phyloP scores from a whole-genome alignment of 1,139 yeast species.

The Hansenula lynferdii region DNA sequence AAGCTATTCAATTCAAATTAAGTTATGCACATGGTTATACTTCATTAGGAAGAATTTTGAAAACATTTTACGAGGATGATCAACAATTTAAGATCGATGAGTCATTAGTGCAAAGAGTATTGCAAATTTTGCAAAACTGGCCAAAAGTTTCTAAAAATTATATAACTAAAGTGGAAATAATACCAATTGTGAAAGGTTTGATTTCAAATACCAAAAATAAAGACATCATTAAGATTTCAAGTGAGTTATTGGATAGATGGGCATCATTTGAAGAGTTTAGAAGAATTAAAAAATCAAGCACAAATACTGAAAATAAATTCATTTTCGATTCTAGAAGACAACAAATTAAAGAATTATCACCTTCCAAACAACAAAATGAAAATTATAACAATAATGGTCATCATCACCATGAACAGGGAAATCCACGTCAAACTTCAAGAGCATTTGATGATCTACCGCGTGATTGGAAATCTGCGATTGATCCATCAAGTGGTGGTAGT shows the following conservation, averaged over 20 bases:
- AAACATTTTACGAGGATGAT: conserved; percentile 27
- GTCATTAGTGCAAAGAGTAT: conserved; percentile 38
- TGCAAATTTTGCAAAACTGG: conserved; percentile 63
- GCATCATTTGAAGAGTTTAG: conserved; percentile 72
- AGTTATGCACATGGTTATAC: conserved; percentile 86
- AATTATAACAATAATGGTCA: not conserved
- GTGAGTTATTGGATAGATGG: conserved; percentile 62
- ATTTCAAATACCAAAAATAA: conserved; percentile 22
- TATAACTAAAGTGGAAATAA: conserved; percentile 75
- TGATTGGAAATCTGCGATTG: conserved; percentile 33
- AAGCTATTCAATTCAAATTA: conserved; percentile 49
- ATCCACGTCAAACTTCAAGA: too few species aligned
- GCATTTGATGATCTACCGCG: conserved; percentile 22
- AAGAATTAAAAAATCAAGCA: conserved; percentile 59
- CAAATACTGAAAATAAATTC: conserved; percentile 7
- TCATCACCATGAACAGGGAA: not conserved
- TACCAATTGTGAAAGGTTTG: conserved; percentile 51
- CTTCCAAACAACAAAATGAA: not conserved
- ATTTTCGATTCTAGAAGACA: conserved; percentile 32
- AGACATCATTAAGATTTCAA: conserved; percentile 35
- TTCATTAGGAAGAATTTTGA: conserved; percentile 60
- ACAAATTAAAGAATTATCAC: conserved; percentile 8
- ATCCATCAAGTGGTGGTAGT: conserved; percentile 25
- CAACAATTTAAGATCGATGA: conserved; percentile 28
- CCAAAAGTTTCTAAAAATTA: conserved; percentile 81